Evolutionary conservation across 306 rosid species (phyloP).

Genomic region (Glycine tomentella): DNA sequence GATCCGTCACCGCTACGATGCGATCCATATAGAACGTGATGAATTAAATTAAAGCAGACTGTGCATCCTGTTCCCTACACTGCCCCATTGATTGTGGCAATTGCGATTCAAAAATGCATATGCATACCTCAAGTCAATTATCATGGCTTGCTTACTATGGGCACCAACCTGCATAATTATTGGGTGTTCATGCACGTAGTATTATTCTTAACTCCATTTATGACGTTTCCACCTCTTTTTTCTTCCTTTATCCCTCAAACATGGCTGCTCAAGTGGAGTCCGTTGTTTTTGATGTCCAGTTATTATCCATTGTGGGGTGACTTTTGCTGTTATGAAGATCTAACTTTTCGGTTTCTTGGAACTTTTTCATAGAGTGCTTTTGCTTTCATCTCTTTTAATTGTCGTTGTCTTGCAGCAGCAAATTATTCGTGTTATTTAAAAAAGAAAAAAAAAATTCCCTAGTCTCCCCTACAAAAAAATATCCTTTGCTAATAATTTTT

Average conservation of each 20-base stretch:
- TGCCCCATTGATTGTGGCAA: constrained; percentile 22
- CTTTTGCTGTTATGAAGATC: constrained; percentile 1
- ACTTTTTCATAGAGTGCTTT: constrained; percentile 20
- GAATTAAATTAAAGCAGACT: not conserved
- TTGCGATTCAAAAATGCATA: constrained; percentile 15
- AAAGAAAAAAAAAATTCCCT: not conserved
- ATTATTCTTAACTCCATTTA: constrained; percentile 2
- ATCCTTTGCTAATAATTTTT: not conserved
- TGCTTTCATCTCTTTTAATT: constrained; percentile 16
- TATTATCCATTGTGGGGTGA: constrained; percentile 49
- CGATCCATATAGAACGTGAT: not conserved
- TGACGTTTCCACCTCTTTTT: constrained; percentile 25
- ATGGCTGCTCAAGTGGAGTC: constrained; percentile 42
- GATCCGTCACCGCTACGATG: no score
- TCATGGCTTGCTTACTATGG: not conserved
- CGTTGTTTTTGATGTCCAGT: constrained; percentile 38
- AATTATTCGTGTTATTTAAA: not conserved
- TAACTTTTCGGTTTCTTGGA: constrained; percentile 33
- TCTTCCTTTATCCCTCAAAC: not conserved
- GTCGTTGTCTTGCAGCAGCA: constrained; percentile 2
- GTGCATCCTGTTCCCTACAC: not conserved
- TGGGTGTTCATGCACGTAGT: constrained; percentile 43
- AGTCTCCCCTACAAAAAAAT: not conserved
- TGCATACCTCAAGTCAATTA: constrained; percentile 8
- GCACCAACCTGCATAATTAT: constrained; percentile 34